Percentiles rank a stretch among this genome's conserved stretches.
Evolutionary conservation across 306 rosid species (phyloP).

Genomic region (Dryas drummondii): DNA sequence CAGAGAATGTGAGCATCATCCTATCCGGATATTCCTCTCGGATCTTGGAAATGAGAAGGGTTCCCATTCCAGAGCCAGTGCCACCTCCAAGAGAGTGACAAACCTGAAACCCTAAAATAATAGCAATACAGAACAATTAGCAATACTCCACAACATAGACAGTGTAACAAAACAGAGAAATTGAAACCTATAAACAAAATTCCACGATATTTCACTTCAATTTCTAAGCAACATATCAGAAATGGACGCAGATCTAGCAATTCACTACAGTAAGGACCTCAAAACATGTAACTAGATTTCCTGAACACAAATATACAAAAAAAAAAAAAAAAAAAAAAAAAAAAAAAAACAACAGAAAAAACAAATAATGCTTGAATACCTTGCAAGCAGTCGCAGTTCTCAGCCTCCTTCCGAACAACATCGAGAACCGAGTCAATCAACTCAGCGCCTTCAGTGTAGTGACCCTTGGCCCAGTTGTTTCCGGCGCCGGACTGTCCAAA

Average conservation of each 20-base stretch:
- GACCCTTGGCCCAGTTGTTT: slow-evolving; percentile 73
- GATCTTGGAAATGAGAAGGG: slow-evolving; percentile 58
- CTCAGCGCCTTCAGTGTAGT: slow-evolving; percentile 72
- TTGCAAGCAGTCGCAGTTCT: slow-evolving; percentile 69
- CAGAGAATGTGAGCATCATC: slow-evolving; percentile 65
- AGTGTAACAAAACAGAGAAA: background rate
- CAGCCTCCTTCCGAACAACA: slow-evolving; percentile 67
- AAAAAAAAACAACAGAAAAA: too few relatives aligned
- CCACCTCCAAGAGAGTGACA: slow-evolving; percentile 65
- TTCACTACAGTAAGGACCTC: too few relatives aligned
- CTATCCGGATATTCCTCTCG: slow-evolving; percentile 59
- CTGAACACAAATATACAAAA: too few relatives aligned
- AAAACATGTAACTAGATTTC: too few relatives aligned
- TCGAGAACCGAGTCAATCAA: slow-evolving; percentile 70
- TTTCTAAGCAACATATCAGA: too few relatives aligned
- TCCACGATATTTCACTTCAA: background rate
- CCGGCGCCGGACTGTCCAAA: slow-evolving; percentile 76
- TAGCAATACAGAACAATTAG: background rate
- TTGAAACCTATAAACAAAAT: background rate
- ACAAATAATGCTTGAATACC: slow-evolving; percentile 26
- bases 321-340: too few relatives aligned
- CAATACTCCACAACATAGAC: background rate
- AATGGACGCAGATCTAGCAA: too few relatives aligned
- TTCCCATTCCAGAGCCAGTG: slow-evolving; percentile 69
- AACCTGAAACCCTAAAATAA: slow-evolving; percentile 55